A percentile compares a stretch with the other conserved stretches of the same genome.
phyloP scores from a whole-genome alignment of 345 rosid genomes.

The Dimocarpus longan region DNA sequence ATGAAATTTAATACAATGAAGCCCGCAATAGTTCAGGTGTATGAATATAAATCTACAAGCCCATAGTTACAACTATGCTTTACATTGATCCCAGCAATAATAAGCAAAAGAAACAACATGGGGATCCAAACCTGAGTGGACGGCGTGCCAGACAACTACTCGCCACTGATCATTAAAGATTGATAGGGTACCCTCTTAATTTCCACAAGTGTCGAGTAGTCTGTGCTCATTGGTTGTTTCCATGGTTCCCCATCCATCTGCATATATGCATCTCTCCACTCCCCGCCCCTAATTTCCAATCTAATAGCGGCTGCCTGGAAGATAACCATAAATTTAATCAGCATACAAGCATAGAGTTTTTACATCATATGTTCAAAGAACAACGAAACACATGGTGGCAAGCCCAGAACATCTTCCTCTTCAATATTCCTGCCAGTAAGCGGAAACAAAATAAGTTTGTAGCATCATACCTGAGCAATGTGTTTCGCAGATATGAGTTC shows the following conservation, averaged over 20 bases:
- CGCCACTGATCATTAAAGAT: constrained; percentile 70
- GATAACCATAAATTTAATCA: background rate
- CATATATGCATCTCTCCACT: constrained; percentile 83
- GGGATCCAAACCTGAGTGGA: background rate
- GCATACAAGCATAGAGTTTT: background rate
- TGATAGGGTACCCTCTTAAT: constrained; percentile 78
- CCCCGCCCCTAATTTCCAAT: constrained; percentile 87
- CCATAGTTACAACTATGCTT: background rate
- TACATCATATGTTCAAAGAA: background rate
- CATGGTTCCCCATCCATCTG: constrained; percentile 99
- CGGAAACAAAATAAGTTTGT: background rate
- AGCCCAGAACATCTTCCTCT: background rate
- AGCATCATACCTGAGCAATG: constrained; percentile 76
- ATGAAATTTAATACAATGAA: constrained; percentile 15
- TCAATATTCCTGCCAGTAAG: background rate
- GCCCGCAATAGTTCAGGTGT: background rate
- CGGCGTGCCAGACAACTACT: constrained; percentile 23
- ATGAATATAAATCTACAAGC: constrained; percentile 26
- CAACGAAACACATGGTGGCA: background rate
- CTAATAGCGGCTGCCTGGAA: constrained; percentile 84
- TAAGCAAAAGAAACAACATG: background rate
- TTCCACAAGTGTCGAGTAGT: constrained; percentile 72
- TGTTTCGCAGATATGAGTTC: constrained; percentile 99
- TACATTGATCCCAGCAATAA: background rate
- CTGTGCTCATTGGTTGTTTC: constrained; percentile 79